Conservation (phyloP, 2,329 filamentous ascomycete species). For the Penicillium olsonii region DNA sequence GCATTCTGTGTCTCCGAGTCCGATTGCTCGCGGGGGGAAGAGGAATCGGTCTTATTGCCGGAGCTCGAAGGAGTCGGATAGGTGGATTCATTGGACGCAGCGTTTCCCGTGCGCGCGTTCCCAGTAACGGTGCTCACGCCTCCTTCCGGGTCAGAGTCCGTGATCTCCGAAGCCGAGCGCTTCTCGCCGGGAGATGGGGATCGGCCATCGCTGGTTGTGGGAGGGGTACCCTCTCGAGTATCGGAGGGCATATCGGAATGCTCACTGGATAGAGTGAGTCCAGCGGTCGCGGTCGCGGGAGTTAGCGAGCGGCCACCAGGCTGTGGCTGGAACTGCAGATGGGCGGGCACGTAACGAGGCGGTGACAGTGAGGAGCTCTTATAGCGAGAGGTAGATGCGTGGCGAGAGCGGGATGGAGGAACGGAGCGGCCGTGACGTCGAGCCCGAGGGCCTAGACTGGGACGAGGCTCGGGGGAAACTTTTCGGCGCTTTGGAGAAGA, state of each 20-base stretch:
- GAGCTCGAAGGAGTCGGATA: conserved; percentile 39
- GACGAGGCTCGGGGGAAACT: conserved; percentile 45
- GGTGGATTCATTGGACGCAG: conserved; percentile 34
- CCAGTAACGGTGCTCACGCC: conserved; percentile 17
- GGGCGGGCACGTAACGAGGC: conserved; percentile 56
- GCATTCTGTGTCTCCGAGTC: conserved; percentile 23
- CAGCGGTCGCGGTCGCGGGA: conserved; percentile 56
- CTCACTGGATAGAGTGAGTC: conserved; percentile 51
- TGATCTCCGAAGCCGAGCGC: conserved; percentile 36
- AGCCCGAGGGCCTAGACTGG: conserved; percentile 39
- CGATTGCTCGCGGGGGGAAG: conserved; percentile 30
- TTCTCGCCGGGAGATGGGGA: conserved; percentile 40
- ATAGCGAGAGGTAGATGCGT: conserved; percentile 28
- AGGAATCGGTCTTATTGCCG: conserved; percentile 38
- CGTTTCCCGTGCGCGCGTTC: conserved; percentile 25
- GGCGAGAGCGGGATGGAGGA: conserved; percentile 24
- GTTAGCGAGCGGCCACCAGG: conserved; percentile 39
- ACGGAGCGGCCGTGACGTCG: conserved; percentile 39
- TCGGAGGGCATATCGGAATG: conserved; percentile 48
- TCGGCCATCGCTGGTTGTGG: conserved; percentile 26
- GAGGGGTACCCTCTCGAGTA: conserved; percentile 26
- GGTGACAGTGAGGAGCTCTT: conserved; percentile 34
- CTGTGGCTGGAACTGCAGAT: conserved; percentile 54
- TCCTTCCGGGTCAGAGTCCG: conserved; percentile 29
- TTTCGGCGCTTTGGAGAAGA: conserved; percentile 53